These are phyloP conservation scores for Juncus inflexus DNA, from an alignment of 176 grass and related monocot genomes.

Conservation along the genomic window DNA sequence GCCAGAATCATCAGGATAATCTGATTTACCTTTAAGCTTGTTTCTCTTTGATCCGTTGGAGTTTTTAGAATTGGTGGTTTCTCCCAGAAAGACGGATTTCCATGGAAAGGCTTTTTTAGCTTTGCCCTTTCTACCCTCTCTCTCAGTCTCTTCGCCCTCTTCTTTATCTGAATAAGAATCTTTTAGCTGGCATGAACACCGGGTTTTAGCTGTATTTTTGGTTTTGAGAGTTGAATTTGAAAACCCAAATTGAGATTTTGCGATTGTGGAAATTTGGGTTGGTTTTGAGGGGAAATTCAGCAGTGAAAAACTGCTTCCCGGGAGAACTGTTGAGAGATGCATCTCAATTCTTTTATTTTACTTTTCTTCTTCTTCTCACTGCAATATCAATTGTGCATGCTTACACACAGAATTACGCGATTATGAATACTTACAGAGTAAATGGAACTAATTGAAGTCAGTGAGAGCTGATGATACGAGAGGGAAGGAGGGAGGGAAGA, in stretches of 20 bases:
- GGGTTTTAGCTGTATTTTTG: neutral
- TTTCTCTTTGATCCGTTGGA: neutral
- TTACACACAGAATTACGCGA: no score
- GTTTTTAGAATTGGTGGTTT: neutral
- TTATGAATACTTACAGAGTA: no score
- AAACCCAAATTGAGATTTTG: conserved; percentile 8
- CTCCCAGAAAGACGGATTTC: conserved; percentile 40
- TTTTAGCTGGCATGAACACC: conserved; percentile 20
- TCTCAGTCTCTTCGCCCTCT: conserved; percentile 11
- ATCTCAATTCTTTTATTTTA: conserved; percentile 19
- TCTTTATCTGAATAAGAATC: neutral
- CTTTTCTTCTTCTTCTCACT: no score
- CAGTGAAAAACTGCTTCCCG: conserved; percentile 22
- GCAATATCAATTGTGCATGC: no score
- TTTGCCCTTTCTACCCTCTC: conserved; percentile 6
- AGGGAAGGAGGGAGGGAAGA: neutral
- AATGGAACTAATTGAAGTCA: no score
- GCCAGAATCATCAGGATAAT: conserved; percentile 30
- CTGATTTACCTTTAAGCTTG: conserved; percentile 9
- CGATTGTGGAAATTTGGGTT: conserved; percentile 1
- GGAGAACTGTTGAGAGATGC: conserved; percentile 18
- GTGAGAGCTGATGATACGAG: no score
- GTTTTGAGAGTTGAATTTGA: conserved; percentile 11
- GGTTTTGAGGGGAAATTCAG: conserved; percentile 24
- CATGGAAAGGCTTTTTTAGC: conserved; percentile 10